These are phyloP conservation scores for Hapsidospora chrysogenum DNA, from an alignment of 495 filamentous ascomycete genomes.

Conservation along the genomic window DNA sequence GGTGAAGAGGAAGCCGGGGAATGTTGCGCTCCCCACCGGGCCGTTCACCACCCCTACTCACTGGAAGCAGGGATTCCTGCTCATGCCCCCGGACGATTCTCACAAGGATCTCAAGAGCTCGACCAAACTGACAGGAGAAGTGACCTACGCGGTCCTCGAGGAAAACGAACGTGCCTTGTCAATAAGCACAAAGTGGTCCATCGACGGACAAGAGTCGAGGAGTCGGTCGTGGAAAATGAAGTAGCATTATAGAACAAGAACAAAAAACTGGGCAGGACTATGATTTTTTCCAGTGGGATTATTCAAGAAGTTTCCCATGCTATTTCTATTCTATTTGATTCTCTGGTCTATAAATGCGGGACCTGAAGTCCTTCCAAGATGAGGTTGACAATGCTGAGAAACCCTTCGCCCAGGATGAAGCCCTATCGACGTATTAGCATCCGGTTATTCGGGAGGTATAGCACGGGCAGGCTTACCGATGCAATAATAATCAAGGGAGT, in stretches of 20 bases:
- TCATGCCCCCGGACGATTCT: conserved; percentile 17
- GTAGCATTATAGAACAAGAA: too few species aligned
- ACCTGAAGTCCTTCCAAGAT: conserved; percentile 63
- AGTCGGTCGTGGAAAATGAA: conserved; percentile 2
- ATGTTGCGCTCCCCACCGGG: conserved; percentile 59
- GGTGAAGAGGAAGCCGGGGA: conserved; percentile 18
- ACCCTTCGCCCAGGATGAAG: conserved; percentile 84
- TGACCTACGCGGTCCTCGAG: conserved; percentile 28
- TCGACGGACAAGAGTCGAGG: conserved; percentile 7
- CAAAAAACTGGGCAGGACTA: too few species aligned
- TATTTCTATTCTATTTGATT: too few species aligned
- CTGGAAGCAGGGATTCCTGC: conserved; percentile 66
- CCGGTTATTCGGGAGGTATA: conserved; percentile 2
- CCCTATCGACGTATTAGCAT: conserved; percentile 40
- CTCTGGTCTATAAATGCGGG: conserved; percentile 45
- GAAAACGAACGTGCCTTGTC: conserved; percentile 29
- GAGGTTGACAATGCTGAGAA: conserved; percentile 84
- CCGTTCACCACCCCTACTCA: conserved; percentile 65
- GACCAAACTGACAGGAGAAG: conserved; percentile 22
- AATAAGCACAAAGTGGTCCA: conserved; percentile 25
- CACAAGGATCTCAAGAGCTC: conserved; percentile 11
- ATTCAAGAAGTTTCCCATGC: too few species aligned
- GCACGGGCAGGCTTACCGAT: conserved; percentile 23
- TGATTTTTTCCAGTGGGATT: too few species aligned
- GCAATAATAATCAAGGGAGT: conserved; percentile 41